Percentiles rank a stretch among this genome's conserved stretches.
Conservation (phyloP, 2,329 filamentous ascomycete species). For the Colletotrichum sansevieriae region DNA sequence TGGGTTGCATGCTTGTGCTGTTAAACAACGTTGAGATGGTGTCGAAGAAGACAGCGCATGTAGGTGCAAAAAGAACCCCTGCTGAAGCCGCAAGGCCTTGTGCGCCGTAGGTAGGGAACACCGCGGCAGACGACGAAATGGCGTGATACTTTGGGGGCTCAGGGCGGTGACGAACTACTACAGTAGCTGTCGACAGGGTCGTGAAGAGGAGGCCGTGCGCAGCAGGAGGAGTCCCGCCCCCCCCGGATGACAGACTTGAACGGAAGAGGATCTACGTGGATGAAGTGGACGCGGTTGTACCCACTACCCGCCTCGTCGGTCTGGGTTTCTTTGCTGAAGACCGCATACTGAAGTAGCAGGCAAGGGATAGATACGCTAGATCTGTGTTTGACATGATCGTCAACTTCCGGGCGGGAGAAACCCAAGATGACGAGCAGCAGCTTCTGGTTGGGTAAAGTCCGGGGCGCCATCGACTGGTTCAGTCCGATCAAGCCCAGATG, state of each 20-base stretch:
- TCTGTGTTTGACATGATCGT: constrained; percentile 11
- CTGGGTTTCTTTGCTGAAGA: constrained; percentile 6
- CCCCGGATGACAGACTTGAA: constrained; percentile 30
- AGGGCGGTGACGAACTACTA: constrained; percentile 34
- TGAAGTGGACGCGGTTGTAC: constrained; percentile 15
- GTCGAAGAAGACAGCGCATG: background rate
- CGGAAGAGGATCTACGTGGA: constrained; percentile 12
- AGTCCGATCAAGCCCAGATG: constrained; percentile 17
- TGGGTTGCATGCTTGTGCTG: constrained; percentile 11
- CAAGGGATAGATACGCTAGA: constrained; percentile 19
- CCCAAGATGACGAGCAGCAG: constrained; percentile 30
- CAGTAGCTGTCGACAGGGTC: constrained; percentile 18
- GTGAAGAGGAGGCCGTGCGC: constrained; percentile 32
- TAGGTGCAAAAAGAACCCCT: background rate
- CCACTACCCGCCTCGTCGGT: constrained; percentile 11
- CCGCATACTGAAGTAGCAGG: background rate
- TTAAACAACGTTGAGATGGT: background rate
- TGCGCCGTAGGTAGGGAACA: constrained; percentile 6
- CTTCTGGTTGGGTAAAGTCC: background rate
- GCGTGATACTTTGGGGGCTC: constrained; percentile 38
- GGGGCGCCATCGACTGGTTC: constrained; percentile 3
- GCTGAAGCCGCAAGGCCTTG: constrained; percentile 7
- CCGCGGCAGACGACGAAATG: constrained; percentile 33
- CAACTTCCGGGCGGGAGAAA: constrained; percentile 1
- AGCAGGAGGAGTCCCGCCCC: background rate